phyloP scores from a whole-genome alignment of 2,329 filamentous ascomycete genomes.

The Aspergillus neoniger region DNA sequence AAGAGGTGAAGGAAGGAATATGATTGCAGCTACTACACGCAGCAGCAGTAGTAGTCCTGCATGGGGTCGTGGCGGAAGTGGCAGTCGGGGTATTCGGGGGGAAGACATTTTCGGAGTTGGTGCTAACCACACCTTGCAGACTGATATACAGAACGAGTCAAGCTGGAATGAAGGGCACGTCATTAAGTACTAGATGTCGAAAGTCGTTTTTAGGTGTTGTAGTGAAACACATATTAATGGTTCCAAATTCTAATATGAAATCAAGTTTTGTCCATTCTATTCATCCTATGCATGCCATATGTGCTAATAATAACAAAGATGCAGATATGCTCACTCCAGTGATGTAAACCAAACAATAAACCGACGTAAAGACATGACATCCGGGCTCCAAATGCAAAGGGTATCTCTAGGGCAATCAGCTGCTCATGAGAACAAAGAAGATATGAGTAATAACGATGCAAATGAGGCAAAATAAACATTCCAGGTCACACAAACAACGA shows the following conservation, averaged over 20 bases:
- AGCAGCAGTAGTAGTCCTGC: no score
- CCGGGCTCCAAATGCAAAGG: constrained; percentile 11
- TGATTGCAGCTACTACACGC: no score
- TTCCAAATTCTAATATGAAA: no score
- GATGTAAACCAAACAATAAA: constrained; percentile 1
- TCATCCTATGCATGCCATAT: constrained; percentile 6
- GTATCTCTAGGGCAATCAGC: constrained; percentile 14
- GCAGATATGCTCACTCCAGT: background rate
- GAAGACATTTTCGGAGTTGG: no score
- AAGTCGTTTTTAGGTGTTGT: background rate
- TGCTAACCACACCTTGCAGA: no score
- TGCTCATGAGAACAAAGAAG: constrained; percentile 13
- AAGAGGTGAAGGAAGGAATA: no score
- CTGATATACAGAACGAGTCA: no score
- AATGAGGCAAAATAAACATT: background rate
- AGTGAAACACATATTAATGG: no score
- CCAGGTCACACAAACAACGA: background rate
- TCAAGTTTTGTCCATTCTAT: constrained; percentile 7
- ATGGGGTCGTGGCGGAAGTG: no score
- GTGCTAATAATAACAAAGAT: background rate
- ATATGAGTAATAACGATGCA: background rate
- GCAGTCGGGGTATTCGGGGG: no score
- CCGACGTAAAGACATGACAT: background rate
- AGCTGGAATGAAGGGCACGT: no score
- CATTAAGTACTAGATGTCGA: no score